Conservation (phyloP, 192 early-diverging fungal species). For the Coemansia erecta region DNA sequence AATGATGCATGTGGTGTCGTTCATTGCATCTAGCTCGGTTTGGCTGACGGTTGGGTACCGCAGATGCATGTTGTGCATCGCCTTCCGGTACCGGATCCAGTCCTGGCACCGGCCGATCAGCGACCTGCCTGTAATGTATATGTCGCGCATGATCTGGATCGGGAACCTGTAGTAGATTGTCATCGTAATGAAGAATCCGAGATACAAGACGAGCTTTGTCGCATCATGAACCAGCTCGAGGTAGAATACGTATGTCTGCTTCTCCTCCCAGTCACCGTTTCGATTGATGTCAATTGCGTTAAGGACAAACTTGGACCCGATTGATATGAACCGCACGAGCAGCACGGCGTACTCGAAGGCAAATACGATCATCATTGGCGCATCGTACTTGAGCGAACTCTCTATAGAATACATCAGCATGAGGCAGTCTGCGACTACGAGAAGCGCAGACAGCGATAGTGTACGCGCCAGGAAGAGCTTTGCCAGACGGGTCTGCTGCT, state of each 20-base stretch:
- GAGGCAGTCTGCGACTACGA: conserved; percentile 70
- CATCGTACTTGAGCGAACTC: conserved; percentile 61
- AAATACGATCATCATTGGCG: conserved; percentile 97
- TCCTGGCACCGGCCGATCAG: conserved; percentile 88
- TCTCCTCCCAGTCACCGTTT: conserved; percentile 85
- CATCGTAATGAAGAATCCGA: conserved; percentile 85
- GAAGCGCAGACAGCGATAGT: conserved; percentile 38
- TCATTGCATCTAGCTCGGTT: conserved; percentile 69
- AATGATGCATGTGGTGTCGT: conserved; percentile 89
- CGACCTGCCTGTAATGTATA: conserved; percentile 91
- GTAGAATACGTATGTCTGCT: conserved; percentile 88
- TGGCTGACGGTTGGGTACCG: conserved; percentile 91
- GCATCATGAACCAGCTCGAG: conserved; percentile 87
- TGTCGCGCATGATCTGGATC: conserved; percentile 92
- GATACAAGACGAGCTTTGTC: conserved; percentile 83
- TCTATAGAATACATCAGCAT: conserved; percentile 71
- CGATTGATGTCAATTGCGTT: conserved; percentile 80
- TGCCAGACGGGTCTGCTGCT: conserved; percentile 39
- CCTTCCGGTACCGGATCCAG: conserved; percentile 86
- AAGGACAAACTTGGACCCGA: conserved; percentile 80
- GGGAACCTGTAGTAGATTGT: conserved; percentile 83
- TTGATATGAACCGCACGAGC: conserved; percentile 70
- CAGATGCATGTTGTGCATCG: conserved; percentile 94
- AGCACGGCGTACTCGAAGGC: conserved; percentile 97
- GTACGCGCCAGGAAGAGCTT: conserved; percentile 35